These are phyloP conservation scores for Prunus campanulata DNA, from an alignment of 306 rosid genomes.

Conservation along the genomic window DNA sequence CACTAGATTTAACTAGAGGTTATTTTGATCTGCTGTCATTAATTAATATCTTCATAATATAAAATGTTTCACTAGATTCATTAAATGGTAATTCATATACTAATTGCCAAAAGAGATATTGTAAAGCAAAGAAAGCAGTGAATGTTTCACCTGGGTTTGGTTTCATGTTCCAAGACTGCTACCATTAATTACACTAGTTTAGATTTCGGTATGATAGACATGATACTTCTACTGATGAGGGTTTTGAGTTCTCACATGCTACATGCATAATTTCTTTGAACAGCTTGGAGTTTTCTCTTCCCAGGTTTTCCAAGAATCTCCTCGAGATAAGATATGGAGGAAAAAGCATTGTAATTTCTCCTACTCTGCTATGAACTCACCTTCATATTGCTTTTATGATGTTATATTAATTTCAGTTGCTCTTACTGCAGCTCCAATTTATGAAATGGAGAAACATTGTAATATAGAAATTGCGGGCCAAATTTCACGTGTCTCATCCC, in stretches of 20 bases:
- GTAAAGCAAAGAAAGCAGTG: background rate
- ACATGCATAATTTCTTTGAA: conserved; percentile 34
- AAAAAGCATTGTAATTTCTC: conserved; percentile 71
- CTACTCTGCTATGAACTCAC: conserved; percentile 24
- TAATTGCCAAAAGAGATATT: background rate
- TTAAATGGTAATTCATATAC: background rate
- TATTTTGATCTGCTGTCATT: too few relatives aligned
- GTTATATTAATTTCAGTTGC: conserved; percentile 21
- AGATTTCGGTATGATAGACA: background rate
- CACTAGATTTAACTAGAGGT: too few relatives aligned
- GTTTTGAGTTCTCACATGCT: conserved; percentile 35
- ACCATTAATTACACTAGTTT: background rate
- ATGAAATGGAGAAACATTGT: conserved; percentile 94
- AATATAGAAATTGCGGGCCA: conserved; percentile 93
- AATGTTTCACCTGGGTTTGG: background rate
- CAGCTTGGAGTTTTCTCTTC: conserved; percentile 99
- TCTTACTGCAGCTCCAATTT: conserved; percentile 62
- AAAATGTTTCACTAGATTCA: too few relatives aligned
- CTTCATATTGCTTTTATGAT: conserved; percentile 1
- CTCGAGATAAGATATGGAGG: conserved; percentile 80
- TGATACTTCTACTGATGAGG: conserved; percentile 9
- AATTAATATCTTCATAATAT: too few relatives aligned
- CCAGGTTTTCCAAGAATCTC: conserved; percentile 95
- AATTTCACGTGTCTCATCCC: conserved; percentile 62
- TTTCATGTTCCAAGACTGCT: background rate